Percentiles rank a stretch among this genome's conserved stretches.
phyloP scores from a whole-genome alignment of 768 basidiomycete genomes.

The Russula earlei region DNA sequence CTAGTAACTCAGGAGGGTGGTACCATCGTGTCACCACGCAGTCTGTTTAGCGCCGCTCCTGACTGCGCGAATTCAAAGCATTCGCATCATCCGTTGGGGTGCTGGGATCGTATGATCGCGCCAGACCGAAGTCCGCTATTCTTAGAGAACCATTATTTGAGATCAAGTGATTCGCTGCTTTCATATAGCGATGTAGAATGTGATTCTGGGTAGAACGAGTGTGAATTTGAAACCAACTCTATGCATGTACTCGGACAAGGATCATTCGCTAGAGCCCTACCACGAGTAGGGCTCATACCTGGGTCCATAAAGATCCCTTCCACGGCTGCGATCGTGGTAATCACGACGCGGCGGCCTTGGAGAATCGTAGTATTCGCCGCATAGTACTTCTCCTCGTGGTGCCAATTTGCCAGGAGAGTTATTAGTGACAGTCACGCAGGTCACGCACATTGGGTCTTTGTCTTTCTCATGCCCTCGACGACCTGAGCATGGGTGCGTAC shows the following conservation, averaged over 20 bases:
- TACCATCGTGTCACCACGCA: conserved; percentile 96
- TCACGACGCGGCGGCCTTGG: conserved; percentile 6
- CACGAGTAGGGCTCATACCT: conserved; percentile 5
- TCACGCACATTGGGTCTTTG: too few relatives aligned
- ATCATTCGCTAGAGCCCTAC: conserved; percentile 5
- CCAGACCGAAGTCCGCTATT: conserved; percentile 96
- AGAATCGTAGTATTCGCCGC: conserved; percentile 6
- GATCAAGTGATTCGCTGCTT: conserved; percentile 94
- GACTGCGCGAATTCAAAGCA: conserved; percentile 33
- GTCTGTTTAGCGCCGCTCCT: conserved; percentile 80
- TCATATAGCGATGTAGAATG: conserved; percentile 97
- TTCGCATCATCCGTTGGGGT: conserved; percentile 31
- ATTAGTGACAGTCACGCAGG: background rate
- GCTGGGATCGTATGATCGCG: conserved; percentile 62
- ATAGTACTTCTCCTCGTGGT: conserved; percentile 7
- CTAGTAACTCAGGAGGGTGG: conserved; percentile 85
- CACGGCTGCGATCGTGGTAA: conserved; percentile 11
- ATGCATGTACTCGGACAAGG: conserved; percentile 68
- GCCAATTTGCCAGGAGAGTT: conserved; percentile 2
- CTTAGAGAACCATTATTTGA: conserved; percentile 74
- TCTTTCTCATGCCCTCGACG: too few relatives aligned
- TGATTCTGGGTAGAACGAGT: conserved; percentile 54
- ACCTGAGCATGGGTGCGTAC: too few relatives aligned
- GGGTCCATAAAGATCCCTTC: conserved; percentile 13
- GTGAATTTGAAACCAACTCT: conserved; percentile 44